Percentiles rank a stretch among this genome's conserved stretches.
Conservation (phyloP, 2,329 filamentous ascomycete species). For the Venturia pyrina region DNA sequence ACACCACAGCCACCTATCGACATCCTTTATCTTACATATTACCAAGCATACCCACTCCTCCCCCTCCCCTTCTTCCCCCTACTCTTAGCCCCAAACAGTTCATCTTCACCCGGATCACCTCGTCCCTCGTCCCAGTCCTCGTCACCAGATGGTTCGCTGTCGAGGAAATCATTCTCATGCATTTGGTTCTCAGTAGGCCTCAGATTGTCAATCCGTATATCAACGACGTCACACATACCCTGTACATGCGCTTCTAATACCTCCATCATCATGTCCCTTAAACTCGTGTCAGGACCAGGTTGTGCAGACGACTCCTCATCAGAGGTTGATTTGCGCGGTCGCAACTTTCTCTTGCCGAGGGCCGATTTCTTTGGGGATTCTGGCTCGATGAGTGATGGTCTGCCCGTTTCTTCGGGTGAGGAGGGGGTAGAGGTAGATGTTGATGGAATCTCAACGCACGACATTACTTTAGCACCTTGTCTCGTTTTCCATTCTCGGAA, state of each 20-base stretch:
- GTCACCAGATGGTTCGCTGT: slow-evolving; percentile 47
- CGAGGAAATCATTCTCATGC: slow-evolving; percentile 62
- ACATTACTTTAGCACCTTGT: slow-evolving; percentile 12
- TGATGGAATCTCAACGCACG: slow-evolving; percentile 12
- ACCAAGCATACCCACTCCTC: slow-evolving; percentile 26
- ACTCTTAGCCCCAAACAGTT: neutral
- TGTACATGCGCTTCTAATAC: slow-evolving; percentile 42
- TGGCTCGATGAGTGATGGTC: slow-evolving; percentile 13
- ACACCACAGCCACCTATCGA: neutral
- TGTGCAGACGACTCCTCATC: neutral
- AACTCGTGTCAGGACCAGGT: neutral
- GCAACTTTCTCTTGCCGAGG: neutral
- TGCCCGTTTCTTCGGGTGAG: slow-evolving; percentile 28
- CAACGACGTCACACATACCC: slow-evolving; percentile 59
- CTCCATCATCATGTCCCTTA: slow-evolving; percentile 16
- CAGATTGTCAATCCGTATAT: slow-evolving; percentile 66
- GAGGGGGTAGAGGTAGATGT: neutral
- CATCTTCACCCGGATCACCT: neutral
- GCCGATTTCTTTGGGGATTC: neutral
- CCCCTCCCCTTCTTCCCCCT: slow-evolving; percentile 18
- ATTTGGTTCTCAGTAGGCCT: slow-evolving; percentile 59
- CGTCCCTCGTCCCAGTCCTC: slow-evolving; percentile 40
- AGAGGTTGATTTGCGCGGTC: slow-evolving; percentile 1
- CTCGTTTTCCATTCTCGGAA: slow-evolving; percentile 30
- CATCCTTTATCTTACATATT: slow-evolving; percentile 17